Conservation (phyloP, 441 rosid species). For the Populus hybrid region DNA sequence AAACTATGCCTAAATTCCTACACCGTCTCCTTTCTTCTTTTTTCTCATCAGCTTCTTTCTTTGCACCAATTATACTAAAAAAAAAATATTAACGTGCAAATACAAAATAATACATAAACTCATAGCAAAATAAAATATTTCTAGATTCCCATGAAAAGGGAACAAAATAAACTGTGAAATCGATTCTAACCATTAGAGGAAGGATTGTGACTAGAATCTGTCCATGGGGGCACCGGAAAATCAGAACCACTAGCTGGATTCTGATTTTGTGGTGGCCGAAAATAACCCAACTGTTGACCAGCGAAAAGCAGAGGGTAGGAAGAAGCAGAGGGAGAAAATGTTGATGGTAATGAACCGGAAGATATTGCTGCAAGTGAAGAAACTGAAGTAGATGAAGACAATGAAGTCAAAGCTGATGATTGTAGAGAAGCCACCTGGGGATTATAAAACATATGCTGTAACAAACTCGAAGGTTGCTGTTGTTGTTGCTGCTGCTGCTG, state of each 20-base stretch:
- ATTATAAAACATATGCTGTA: conserved; percentile 32
- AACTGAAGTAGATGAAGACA: conserved; percentile 2
- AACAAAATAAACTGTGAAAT: not conserved
- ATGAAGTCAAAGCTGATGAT: conserved; percentile 12
- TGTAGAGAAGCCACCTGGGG: conserved; percentile 17
- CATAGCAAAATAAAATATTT: not conserved
- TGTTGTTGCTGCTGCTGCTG: not conserved
- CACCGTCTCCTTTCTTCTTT: too few relatives aligned
- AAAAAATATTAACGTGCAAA: not conserved
- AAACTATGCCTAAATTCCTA: too few relatives aligned
- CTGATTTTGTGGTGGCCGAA: conserved; percentile 31
- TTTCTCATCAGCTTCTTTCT: not conserved
- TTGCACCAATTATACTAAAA: not conserved
- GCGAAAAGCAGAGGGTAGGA: conserved; percentile 36
- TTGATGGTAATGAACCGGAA: conserved; percentile 13
- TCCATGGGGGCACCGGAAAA: conserved; percentile 34
- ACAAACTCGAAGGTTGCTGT: conserved; percentile 19
- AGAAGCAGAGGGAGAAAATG: conserved; percentile 21
- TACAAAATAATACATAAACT: not conserved
- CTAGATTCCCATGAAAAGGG: not conserved
- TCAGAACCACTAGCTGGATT: conserved; percentile 30
- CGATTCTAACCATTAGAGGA: conserved; percentile 31
- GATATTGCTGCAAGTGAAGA: conserved; percentile 13
- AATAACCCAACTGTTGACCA: conserved; percentile 34
- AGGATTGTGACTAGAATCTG: conserved; percentile 43